phyloP scores from a whole-genome alignment of 169 alveolate species.

The Plasmodium knowlesi region DNA sequence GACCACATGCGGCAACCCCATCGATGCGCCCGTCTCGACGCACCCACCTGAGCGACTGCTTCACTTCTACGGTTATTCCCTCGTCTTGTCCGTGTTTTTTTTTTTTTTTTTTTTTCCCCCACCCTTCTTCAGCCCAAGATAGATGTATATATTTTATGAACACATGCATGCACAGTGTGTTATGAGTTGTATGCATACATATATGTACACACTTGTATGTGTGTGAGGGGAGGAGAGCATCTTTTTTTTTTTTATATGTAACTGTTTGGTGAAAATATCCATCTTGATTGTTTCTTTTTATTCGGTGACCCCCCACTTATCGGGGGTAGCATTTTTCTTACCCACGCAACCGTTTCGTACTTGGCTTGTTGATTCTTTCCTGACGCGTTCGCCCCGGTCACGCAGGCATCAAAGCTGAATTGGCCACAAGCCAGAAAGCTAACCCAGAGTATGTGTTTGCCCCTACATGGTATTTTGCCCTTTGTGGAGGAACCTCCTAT shows the following conservation, averaged over 20 bases:
- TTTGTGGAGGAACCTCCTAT: neutral
- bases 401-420: neutral
- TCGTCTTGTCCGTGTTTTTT: neutral
- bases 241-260: neutral
- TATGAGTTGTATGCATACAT: neutral
- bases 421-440: neutral
- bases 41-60: neutral
- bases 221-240: neutral
- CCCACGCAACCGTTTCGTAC: neutral
- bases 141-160: slow-evolving; percentile 8
- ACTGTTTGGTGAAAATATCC: neutral
- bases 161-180: neutral
- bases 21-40: neutral
- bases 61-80: neutral
- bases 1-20: neutral
- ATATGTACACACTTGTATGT: neutral
- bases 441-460: neutral
- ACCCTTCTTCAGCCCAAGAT: slow-evolving; percentile 4
- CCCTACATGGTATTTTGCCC: neutral
- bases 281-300: slow-evolving; percentile 23
- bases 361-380: neutral
- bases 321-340: neutral
- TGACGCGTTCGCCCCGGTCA: neutral
- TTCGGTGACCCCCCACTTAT: neutral
- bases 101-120: neutral